Evolutionary conservation across 1,284 basidiomycete genomes (phyloP).

Genomic region (Athelia sp.): DNA sequence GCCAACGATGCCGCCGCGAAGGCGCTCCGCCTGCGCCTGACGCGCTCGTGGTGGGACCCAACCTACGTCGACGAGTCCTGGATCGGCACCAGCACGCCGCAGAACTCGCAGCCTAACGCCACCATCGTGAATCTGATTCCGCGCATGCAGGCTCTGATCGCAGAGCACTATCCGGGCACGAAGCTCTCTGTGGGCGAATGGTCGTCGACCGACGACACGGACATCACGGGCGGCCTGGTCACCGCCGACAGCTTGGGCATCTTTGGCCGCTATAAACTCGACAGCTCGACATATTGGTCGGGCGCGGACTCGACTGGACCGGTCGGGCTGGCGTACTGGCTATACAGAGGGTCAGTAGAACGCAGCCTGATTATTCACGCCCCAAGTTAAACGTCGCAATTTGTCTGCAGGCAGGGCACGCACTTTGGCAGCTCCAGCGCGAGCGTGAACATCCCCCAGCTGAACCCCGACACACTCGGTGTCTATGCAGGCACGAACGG

Average conservation of each 20-base stretch:
- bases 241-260: conserved; percentile 43
- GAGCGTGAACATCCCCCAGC: conserved; percentile 35
- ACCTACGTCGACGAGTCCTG: conserved; percentile 49
- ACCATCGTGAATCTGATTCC: conserved; percentile 38
- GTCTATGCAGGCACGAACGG: conserved; percentile 38
- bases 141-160: conserved; percentile 41
- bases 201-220: conserved; percentile 36
- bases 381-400: not conserved
- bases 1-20: conserved; percentile 45
- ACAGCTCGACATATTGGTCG: conserved; percentile 46
- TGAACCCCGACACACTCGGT: conserved; percentile 34
- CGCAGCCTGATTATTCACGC: not conserved
- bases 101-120: conserved; percentile 42
- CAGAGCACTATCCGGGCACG: conserved; percentile 42
- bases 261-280: conserved; percentile 40
- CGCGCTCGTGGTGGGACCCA: conserved; percentile 44
- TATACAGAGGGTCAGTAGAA: conserved; percentile 40
- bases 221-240: conserved; percentile 45
- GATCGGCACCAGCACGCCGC: conserved; percentile 32
- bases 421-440: conserved; percentile 37
- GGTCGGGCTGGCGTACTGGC: conserved; percentile 45
- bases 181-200: conserved; percentile 48
- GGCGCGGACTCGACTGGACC: conserved; percentile 37
- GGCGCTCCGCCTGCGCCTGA: conserved; percentile 40
- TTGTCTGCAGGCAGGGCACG: conserved; percentile 31